A percentile compares a stretch with the other conserved stretches of the same genome.
These are phyloP conservation scores for Tylopilus rubrobrunneus DNA, from an alignment of 768 basidiomycete genomes.

Conservation along the genomic window DNA sequence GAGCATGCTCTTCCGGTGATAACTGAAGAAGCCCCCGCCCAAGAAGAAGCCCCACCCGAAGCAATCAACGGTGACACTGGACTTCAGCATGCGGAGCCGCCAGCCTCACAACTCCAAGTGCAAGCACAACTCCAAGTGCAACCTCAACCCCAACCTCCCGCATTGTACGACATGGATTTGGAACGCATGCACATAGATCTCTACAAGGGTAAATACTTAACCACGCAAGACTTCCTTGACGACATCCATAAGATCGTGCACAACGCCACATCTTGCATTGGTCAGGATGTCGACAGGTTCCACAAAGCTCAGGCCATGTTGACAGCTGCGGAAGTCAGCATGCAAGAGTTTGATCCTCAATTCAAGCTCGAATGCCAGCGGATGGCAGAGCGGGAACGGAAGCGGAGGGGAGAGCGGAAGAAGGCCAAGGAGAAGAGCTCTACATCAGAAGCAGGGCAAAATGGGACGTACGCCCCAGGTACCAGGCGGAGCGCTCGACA, in stretches of 20 bases:
- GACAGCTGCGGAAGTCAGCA: constrained; percentile 78
- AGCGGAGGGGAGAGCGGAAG: constrained; percentile 52
- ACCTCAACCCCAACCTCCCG: constrained; percentile 36
- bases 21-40: constrained; percentile 29
- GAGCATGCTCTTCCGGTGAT: constrained; percentile 44
- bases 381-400: constrained; percentile 75
- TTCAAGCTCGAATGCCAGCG: constrained; percentile 82
- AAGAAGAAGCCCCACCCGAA: constrained; percentile 31
- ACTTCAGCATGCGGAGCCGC: constrained; percentile 17
- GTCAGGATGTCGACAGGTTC: constrained; percentile 70
- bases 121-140: constrained; percentile 33
- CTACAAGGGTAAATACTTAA: constrained; percentile 81
- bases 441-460: constrained; percentile 24
- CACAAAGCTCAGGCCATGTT: constrained; percentile 87
- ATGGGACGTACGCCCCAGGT: constrained; percentile 42
- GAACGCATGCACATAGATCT: constrained; percentile 87
- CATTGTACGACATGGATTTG: constrained; percentile 80
- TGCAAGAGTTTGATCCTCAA: constrained; percentile 78
- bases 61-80: constrained; percentile 36
- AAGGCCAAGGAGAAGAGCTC: constrained; percentile 34
- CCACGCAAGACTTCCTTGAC: constrained; percentile 82
- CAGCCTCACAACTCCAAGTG: constrained; percentile 33
- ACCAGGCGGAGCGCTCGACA: constrained; percentile 68
- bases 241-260: constrained; percentile 80
- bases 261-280: constrained; percentile 54